Base-by-base conservation (phyloP, 768 basidiomycete genomes). In the Hericium coralloides region DNA sequence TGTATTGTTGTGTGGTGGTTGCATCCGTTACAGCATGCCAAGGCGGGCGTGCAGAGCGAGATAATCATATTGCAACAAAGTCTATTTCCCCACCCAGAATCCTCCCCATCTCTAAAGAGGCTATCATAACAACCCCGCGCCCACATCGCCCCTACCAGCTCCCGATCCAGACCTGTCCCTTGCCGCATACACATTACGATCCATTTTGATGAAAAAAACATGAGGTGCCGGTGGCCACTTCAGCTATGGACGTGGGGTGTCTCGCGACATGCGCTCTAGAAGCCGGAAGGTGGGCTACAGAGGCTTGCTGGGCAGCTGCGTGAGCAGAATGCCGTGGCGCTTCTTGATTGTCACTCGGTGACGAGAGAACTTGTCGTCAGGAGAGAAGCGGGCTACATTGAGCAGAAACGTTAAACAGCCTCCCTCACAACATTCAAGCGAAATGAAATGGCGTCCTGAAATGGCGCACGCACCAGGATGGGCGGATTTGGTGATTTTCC, bases 291-390 rank as follows among this genome's bases (percentile, higher is more conserved):
- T 15, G 49, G 20, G 48, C 26, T 55, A 97, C 77, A 95, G 77
- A 18, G 95, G 94, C 72, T 92, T 93, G 55, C 80, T 74, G 25
- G 95, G 94, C 18, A 90, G 79, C 68, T 98, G 94, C 17, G 95
- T 95, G 60, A 86, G 82, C 60, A 99, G 83, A 56, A 97, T 82
- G 58, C 84, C 84, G 67, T 86, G 89, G 67, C 95, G 84, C 75
- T 92, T 92, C 78, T 98, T 98, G 68, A 98, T 86, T 5, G 93
- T 97, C 59, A 98, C 94, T 59, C 97, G 89, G 68, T 99, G 95
- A 60, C 94, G 82, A 59, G 94, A 95, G 75, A 95, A 98, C 76
- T 98, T 98, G 82, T 98, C 95, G 71, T 99, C 97, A 12, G 95
- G 95, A 14, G 95, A 98, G 74, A 98, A 98, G 41, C 97, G 93